A percentile compares a stretch with the other conserved stretches of the same genome.
phyloP scores from a whole-genome alignment of 148 eudicot genomes.

The Spergularia bocconei region DNA sequence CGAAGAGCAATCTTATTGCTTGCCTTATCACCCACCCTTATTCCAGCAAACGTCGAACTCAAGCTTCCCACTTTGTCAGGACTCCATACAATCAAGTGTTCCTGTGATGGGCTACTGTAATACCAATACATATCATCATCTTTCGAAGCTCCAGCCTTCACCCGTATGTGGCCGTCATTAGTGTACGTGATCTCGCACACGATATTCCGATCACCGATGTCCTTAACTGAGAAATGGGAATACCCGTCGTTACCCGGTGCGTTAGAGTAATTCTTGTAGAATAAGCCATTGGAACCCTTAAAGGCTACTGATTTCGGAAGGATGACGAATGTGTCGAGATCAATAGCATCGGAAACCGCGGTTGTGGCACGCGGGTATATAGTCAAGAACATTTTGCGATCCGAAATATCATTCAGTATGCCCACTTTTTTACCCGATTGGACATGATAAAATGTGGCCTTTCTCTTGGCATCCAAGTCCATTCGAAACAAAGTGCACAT shows the following conservation, averaged over 20 bases:
- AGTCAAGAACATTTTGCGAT: neutral
- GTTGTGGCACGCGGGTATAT: neutral
- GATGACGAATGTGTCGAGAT: neutral
- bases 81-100: neutral
- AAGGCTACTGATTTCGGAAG: no score
- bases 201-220: no score
- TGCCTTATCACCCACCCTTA: neutral
- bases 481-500: neutral
- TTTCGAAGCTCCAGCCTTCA: neutral
- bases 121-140: neutral
- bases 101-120: neutral
- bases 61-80: neutral
- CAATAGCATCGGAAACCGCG: neutral
- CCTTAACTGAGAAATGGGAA: no score
- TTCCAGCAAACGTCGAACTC: neutral
- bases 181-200: neutral
- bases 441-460: neutral
- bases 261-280: no score
- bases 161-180: neutral
- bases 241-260: no score
- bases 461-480: neutral
- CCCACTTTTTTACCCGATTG: neutral
- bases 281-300: no score
- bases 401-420: neutral
- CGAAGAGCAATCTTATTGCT: conserved; percentile 1